These are phyloP conservation scores for Bonia amplexicaulis DNA, from an alignment of 176 grass and related monocot genomes.

Conservation along the genomic window DNA sequence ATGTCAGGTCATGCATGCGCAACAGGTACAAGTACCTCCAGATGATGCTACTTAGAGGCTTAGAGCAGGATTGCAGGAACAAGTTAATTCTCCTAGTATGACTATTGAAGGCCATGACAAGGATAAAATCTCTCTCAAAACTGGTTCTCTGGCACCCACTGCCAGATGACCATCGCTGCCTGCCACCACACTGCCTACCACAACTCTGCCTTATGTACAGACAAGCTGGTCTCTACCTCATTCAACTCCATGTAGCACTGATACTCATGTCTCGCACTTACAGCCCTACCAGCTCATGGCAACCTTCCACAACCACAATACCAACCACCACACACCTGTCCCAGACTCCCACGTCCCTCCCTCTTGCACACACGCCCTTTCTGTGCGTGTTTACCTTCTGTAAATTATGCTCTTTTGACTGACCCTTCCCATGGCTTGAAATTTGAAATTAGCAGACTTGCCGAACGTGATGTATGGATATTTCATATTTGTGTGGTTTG, in stretches of 20 bases:
- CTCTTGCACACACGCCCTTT: background rate
- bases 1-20: background rate
- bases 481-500: background rate
- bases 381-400: background rate
- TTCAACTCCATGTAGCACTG: background rate
- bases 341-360: background rate
- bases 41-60: background rate
- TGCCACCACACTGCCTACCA: background rate
- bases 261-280: background rate
- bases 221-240: conserved; percentile 7
- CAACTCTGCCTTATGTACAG: background rate
- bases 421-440: background rate
- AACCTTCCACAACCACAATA: background rate
- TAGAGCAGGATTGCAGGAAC: background rate
- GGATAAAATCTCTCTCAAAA: background rate
- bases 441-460: background rate
- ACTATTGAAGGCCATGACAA: background rate
- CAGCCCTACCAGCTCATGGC: background rate
- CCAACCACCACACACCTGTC: background rate
- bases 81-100: background rate
- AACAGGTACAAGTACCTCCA: conserved; percentile 12
- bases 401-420: background rate
- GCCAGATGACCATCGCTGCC: background rate
- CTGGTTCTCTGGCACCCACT: background rate
- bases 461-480: background rate